Evolutionary conservation across 1,139 yeast genomes (phyloP).

Genomic region (Blastobotrys serpentis): DNA sequence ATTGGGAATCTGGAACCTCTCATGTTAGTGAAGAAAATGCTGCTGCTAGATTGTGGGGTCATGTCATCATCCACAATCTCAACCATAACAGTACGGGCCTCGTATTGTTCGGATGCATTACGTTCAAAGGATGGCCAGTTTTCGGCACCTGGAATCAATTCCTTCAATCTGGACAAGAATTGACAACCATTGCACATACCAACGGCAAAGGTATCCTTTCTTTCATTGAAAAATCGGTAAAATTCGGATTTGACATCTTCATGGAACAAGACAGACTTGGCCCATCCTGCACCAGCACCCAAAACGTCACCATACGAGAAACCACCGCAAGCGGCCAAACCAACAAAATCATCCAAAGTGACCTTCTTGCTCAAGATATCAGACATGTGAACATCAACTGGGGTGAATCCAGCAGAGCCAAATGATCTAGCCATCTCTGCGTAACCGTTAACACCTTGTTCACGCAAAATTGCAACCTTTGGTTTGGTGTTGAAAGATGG

Average conservation of each 20-base stretch:
- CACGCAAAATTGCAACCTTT: conserved; percentile 93
- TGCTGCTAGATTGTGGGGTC: conserved; percentile 43
- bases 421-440: conserved; percentile 99
- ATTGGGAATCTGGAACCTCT: conserved; percentile 89
- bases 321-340: conserved; percentile 99
- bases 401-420: conserved; percentile 90
- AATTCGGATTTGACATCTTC: conserved; percentile 76
- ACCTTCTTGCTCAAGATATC: conserved; percentile 78
- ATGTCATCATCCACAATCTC: conserved; percentile 59
- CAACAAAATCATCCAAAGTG: conserved; percentile 77
- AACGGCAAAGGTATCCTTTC: conserved; percentile 92
- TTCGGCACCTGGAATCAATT: conserved; percentile 90
- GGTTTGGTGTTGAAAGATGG: conserved; percentile 54
- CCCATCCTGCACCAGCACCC: conserved; percentile 99
- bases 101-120: conserved; percentile 91
- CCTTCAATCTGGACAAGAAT: conserved; percentile 83
- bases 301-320: conserved; percentile 98
- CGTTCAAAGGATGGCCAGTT: conserved; percentile 97
- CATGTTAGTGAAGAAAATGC: conserved; percentile 86
- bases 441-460: conserved; percentile 98
- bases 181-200: conserved; percentile 99
- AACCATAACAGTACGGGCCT: conserved; percentile 91
- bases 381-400: conserved; percentile 95
- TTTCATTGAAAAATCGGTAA: conserved; percentile 73
- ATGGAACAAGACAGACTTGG: conserved; percentile 91